phyloP scores from a whole-genome alignment of 139 green algal genomes.

The Edaphochlamys debaryana region DNA sequence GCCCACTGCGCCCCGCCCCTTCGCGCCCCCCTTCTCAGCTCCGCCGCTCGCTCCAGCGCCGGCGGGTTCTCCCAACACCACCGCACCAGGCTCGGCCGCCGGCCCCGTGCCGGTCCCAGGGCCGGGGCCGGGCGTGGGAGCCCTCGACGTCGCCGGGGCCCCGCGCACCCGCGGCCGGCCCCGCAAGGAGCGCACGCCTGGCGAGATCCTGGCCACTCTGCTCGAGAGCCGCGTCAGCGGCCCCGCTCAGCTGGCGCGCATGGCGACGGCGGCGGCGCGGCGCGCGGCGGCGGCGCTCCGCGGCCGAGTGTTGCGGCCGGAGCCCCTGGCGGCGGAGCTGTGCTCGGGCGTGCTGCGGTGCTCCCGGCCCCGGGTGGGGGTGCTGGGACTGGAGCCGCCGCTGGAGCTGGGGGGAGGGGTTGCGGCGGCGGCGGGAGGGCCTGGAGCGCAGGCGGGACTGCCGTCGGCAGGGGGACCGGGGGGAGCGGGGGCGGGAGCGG shows the following conservation, averaged over 20 bases:
- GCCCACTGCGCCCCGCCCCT: no score
- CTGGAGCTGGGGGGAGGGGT: no score
- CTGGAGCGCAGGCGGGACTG: not conserved
- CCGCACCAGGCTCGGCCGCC: no score
- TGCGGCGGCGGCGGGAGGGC: not conserved
- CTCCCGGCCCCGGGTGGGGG: not conserved
- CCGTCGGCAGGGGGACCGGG: no score
- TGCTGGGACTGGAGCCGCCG: no score
- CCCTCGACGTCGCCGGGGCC: no score
- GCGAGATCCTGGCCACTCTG: conserved; percentile 7
- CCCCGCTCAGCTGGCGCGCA: not conserved
- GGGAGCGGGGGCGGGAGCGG: no score
- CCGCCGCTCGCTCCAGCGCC: no score
- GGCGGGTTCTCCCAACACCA: no score
- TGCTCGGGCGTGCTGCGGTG: conserved; percentile 5
- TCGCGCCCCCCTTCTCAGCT: no score
- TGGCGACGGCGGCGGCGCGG: conserved; percentile 6
- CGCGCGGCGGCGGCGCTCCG: conserved; percentile 8
- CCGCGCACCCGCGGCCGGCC: not conserved
- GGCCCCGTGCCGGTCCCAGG: no score
- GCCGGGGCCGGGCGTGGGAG: no score
- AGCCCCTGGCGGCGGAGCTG: conserved; percentile 1
- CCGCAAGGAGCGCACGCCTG: conserved; percentile 1
- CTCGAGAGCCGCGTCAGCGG: not conserved
- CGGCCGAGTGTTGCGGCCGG: not conserved